Evolutionary conservation across 441 rosid genomes (phyloP).

Genomic region (Populus trichocarpa): DNA sequence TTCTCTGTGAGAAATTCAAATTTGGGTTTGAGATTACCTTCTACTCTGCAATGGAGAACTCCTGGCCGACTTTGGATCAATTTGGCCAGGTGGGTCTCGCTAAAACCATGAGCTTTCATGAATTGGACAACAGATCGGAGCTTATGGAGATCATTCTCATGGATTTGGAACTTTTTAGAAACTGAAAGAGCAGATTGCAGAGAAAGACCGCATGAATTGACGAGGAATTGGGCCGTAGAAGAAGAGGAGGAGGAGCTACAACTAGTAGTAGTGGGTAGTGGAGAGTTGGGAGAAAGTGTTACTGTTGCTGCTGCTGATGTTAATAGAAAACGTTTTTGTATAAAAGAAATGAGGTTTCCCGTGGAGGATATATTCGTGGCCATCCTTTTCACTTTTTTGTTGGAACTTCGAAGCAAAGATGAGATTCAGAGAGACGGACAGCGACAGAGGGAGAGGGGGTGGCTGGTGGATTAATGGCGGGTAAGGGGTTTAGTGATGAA

Average conservation of each 20-base stretch:
- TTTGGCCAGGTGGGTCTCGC: background rate
- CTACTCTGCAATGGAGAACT: background rate
- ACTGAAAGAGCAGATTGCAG: conserved; percentile 11
- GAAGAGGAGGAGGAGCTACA: background rate
- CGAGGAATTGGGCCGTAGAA: conserved; percentile 11
- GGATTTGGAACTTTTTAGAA: background rate
- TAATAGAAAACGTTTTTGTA: background rate
- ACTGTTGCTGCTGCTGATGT: background rate
- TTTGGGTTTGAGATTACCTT: background rate
- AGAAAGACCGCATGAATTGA: conserved; percentile 11
- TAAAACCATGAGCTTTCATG: conserved; percentile 10
- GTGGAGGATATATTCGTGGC: background rate
- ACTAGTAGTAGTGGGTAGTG: background rate
- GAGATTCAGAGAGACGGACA: background rate
- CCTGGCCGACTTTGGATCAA: background rate
- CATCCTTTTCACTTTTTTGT: background rate
- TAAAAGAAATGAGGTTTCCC: background rate
- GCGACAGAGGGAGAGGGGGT: background rate
- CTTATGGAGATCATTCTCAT: background rate
- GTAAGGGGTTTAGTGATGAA: background rate
- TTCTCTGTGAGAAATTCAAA: background rate
- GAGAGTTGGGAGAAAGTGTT: background rate
- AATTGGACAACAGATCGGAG: background rate
- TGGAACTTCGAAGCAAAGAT: background rate
- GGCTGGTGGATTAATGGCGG: background rate